Base-by-base conservation (phyloP, 1,284 basidiomycete genomes). In the Athelia psychrophila region DNA sequence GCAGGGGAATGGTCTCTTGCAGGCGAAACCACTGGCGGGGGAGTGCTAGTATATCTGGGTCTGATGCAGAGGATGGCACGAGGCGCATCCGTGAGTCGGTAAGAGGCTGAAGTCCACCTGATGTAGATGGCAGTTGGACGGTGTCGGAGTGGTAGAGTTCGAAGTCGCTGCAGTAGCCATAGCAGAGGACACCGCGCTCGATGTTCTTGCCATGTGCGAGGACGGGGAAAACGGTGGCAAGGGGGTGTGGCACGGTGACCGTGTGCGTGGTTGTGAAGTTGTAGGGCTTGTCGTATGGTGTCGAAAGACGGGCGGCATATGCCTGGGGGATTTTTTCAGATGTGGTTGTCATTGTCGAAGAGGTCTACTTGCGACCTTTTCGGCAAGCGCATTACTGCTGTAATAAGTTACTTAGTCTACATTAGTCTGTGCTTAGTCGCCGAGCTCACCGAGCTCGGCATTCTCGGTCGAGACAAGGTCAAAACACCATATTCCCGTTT, bases 261-360 rank as follows among this genome's bases (percentile, higher is more conserved):
- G 61, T 61, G 53, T 70, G 56, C 10, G 49, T 56, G 10, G 58
- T 60, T 30, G 54, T 62, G 50, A 74, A 70, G 51, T 72, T 74
- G 27, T 30, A 13, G 27, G 27, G 27, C 27, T 13, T 30, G 27
- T n/a, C n/a, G n/a, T 30, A 30, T 30, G 27, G 27, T 13, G 27
- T 30, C 6, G 27, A 30, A 30, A 30, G 27, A 6, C 13, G 27
- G 5, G 27, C 13, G 6, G 27, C 27, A 6, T 30, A 5, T 30
- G 27, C 27, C 27, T 30, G 5, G 27, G 27, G 27, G 13, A 30
- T 30, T 30, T 30, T 13, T 5, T 30, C 13, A 5, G 27, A 30
- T 13, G 13, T 30, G 13, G 27, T 13, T 5, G 27, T 30, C 27
- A 30, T 30, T 30, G 5, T 13, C 13, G 27, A 6, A 30, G 27